Evolutionary conservation across 148 eudicot species (phyloP).

Genomic region (Nepenthes mirabilis): DNA sequence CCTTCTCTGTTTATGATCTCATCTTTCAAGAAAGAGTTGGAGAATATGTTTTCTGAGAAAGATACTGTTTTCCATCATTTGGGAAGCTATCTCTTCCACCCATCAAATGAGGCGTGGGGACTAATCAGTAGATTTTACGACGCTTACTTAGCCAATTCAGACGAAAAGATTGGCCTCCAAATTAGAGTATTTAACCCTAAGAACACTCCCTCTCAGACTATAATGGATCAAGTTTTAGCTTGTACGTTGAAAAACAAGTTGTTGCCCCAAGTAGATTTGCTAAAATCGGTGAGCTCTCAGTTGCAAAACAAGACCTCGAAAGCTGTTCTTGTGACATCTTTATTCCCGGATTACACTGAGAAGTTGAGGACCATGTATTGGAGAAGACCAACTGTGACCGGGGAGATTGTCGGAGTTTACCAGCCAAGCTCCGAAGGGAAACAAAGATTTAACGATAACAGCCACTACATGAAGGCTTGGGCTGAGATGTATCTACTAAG

Average conservation of each 20-base stretch:
- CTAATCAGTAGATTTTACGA: constrained; percentile 46
- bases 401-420: constrained; percentile 43
- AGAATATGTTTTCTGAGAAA: constrained; percentile 39
- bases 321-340: constrained; percentile 48
- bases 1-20: constrained; percentile 60
- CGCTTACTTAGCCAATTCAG: constrained; percentile 45
- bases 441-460: constrained; percentile 41
- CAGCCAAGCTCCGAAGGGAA: constrained; percentile 68
- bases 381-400: constrained; percentile 39
- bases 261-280: constrained; percentile 24
- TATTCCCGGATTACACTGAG: constrained; percentile 41
- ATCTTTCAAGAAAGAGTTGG: constrained; percentile 38
- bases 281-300: constrained; percentile 3
- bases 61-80: constrained; percentile 54
- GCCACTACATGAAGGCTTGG: constrained; percentile 47
- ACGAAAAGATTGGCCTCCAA: constrained; percentile 53
- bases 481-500: constrained; percentile 60
- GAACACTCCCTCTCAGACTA: constrained; percentile 32
- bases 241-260: constrained; percentile 36
- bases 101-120: constrained; percentile 64
- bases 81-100: constrained; percentile 62
- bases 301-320: constrained; percentile 13
- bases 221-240: constrained; percentile 46
- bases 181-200: constrained; percentile 36
- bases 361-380: constrained; percentile 33